Evolutionary conservation across 2,329 filamentous ascomycete species (phyloP).

Genomic region (Graphiopsis chlorocephala): DNA sequence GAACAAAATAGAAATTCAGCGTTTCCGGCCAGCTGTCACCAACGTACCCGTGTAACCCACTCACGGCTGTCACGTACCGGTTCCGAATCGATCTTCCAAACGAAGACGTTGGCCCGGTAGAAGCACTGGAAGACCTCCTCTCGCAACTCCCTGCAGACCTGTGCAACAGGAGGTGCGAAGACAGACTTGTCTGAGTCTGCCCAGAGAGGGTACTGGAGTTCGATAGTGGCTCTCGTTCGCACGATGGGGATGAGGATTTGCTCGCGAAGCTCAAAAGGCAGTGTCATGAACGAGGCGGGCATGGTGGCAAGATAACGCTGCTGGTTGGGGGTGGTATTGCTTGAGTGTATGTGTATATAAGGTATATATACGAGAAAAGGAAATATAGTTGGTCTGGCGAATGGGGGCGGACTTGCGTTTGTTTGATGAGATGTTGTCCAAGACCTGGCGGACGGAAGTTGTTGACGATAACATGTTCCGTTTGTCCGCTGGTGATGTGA

Average conservation of each 20-base stretch:
- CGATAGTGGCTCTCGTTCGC: slow-evolving; percentile 19
- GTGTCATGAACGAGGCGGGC: slow-evolving; percentile 16
- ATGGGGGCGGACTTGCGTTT: background rate
- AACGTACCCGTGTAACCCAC: background rate
- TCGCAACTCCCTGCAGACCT: slow-evolving; percentile 21
- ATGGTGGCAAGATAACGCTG: background rate
- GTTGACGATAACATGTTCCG: background rate
- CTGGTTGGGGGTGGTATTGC: background rate
- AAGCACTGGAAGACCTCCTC: slow-evolving; percentile 23
- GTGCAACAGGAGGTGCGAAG: slow-evolving; percentile 22
- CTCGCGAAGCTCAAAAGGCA: slow-evolving; percentile 24
- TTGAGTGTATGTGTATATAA: slow-evolving; percentile 1
- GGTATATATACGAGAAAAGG: background rate
- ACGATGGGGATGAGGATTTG: slow-evolving; percentile 20
- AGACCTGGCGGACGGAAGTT: background rate
- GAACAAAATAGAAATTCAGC: background rate
- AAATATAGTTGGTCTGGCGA: background rate
- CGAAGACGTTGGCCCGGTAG: slow-evolving; percentile 25
- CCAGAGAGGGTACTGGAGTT: slow-evolving; percentile 26
- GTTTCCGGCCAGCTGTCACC: background rate
- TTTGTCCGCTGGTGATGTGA: background rate
- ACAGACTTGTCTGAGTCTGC: slow-evolving; percentile 20
- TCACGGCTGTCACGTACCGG: background rate
- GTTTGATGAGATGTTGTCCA: background rate
- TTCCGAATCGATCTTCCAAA: slow-evolving; percentile 25